Evolutionary conservation across 331 rosid species (phyloP).

Genomic region (Quercus tomentella): DNA sequence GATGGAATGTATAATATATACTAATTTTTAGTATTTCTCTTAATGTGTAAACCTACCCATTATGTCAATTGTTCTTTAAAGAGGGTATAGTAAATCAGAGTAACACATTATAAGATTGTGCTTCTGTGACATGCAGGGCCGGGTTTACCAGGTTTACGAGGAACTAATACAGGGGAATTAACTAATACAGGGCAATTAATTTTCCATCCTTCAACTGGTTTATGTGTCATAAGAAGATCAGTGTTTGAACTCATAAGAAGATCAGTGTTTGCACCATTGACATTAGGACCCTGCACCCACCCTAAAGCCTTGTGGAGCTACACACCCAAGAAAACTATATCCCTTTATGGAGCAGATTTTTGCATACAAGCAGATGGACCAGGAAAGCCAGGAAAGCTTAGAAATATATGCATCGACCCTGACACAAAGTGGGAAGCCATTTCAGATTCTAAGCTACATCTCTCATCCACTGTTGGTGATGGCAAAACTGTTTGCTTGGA

Average conservation of each 20-base stretch:
- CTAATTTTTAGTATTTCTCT: no score
- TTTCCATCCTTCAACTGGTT: constrained; percentile 73
- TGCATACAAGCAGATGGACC: constrained; percentile 50
- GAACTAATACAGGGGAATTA: background rate
- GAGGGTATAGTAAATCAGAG: no score
- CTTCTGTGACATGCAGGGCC: constrained; percentile 53
- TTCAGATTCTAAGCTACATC: constrained; percentile 76
- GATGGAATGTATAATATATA: no score
- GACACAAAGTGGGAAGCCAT: constrained; percentile 60
- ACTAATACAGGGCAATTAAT: constrained; percentile 41
- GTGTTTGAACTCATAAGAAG: constrained; percentile 6
- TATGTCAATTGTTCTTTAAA: no score
- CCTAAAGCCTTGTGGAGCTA: constrained; percentile 61
- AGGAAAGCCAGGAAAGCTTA: constrained; percentile 45
- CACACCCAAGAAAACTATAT: constrained; percentile 50
- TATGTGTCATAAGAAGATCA: constrained; percentile 31
- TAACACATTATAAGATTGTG: background rate
- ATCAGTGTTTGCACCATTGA: constrained; percentile 38
- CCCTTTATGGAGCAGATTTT: constrained; percentile 55
- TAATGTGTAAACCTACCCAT: no score
- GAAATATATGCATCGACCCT: constrained; percentile 39
- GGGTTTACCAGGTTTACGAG: constrained; percentile 25
- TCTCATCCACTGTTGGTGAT: constrained; percentile 34
- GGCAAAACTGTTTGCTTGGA: constrained; percentile 49
- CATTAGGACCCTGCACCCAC: constrained; percentile 56